A percentile compares a stretch with the other conserved stretches of the same genome.
These are phyloP conservation scores for Prunus armeniaca DNA, from an alignment of 306 rosid genomes.

Conservation along the genomic window DNA sequence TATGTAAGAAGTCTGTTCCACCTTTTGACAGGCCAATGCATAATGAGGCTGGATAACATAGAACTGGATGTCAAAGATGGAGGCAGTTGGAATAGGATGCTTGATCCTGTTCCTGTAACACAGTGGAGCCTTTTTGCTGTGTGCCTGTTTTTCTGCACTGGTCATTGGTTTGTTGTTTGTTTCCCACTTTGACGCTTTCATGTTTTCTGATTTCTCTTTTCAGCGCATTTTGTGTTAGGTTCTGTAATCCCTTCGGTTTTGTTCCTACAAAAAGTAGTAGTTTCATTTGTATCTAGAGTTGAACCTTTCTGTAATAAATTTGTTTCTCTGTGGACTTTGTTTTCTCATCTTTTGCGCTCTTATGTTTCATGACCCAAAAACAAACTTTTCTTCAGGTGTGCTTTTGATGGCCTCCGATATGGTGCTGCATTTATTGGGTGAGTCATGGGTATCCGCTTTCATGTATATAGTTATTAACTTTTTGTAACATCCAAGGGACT, in stretches of 20 bases:
- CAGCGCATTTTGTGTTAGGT: slow-evolving; percentile 3
- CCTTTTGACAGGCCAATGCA: too few relatives aligned
- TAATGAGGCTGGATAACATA: too few relatives aligned
- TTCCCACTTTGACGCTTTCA: too few relatives aligned
- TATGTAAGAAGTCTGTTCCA: too few relatives aligned
- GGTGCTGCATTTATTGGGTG: slow-evolving; percentile 98
- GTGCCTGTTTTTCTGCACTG: too few relatives aligned
- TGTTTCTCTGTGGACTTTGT: too few relatives aligned
- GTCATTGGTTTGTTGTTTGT: too few relatives aligned
- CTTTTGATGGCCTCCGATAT: slow-evolving; percentile 95
- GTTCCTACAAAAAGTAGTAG: background rate
- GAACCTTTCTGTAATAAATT: background rate
- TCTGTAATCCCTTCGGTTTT: slow-evolving; percentile 7
- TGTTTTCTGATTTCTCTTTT: slow-evolving; percentile 8
- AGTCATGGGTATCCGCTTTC: slow-evolving; percentile 13
- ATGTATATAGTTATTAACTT: slow-evolving; percentile 4
- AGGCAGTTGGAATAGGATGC: too few relatives aligned
- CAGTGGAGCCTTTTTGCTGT: too few relatives aligned
- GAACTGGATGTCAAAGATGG: too few relatives aligned
- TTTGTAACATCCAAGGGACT: background rate
- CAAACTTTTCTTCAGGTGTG: slow-evolving; percentile 66
- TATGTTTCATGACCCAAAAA: slow-evolving; percentile 3
- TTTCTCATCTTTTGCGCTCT: background rate
- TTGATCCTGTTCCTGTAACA: too few relatives aligned
- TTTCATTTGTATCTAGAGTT: background rate